Conservation (phyloP, 768 basidiomycete species). For the Termitomyces sp. region DNA sequence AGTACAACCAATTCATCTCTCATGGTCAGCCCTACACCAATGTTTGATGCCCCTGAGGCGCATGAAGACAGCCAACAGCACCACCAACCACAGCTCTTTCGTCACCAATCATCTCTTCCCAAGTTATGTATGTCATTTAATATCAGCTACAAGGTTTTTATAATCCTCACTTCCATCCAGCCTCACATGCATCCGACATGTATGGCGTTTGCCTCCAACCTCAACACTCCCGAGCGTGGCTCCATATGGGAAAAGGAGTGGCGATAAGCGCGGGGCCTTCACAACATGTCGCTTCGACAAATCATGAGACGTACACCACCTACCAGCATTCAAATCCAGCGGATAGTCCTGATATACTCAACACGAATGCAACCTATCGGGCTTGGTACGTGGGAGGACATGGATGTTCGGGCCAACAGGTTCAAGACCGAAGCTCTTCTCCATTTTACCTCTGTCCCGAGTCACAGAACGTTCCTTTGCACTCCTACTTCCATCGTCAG, state of each 20-base stretch:
- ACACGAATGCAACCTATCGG: not conserved
- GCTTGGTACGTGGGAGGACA: not conserved
- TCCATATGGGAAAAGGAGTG: not conserved
- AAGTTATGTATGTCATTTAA: not conserved
- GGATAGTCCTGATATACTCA: not conserved
- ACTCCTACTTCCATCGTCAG: not conserved
- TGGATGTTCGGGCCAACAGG: not conserved
- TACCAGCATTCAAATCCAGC: not conserved
- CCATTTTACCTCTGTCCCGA: not conserved
- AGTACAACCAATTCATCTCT: not conserved
- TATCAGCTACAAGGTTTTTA: not conserved
- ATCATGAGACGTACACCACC: too few species aligned
- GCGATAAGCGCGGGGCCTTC: not conserved
- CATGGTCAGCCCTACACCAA: not conserved
- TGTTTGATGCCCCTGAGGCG: not conserved
- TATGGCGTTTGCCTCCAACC: not conserved
- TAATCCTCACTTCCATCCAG: not conserved
- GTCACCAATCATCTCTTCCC: not conserved
- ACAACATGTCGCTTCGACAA: not conserved
- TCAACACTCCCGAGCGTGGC: not conserved
- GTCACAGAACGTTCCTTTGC: not conserved
- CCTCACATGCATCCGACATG: not conserved
- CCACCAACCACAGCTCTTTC: not conserved
- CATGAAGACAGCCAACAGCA: not conserved
- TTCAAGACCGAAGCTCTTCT: not conserved